Conservation (phyloP, 1,284 basidiomycete genomes). For the Ustilago vetiveriae region DNA sequence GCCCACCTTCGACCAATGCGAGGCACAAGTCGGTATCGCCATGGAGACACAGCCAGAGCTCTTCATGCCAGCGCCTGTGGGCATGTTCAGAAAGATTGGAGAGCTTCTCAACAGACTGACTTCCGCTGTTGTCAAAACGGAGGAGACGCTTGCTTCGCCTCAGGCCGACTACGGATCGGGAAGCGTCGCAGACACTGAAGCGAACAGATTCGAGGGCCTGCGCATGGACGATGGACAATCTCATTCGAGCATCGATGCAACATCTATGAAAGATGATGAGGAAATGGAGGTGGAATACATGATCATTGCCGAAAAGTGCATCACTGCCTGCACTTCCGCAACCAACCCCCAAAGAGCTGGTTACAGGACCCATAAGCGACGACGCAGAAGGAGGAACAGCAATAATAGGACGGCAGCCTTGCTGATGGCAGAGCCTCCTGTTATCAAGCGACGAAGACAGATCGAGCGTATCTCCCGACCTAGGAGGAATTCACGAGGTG, state of each 20-base stretch:
- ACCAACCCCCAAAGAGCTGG: no score
- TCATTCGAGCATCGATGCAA: no score
- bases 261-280: no score
- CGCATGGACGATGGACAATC: no score
- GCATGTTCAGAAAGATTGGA: constrained; percentile 3
- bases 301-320: constrained; percentile 23
- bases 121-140: background rate
- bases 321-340: constrained; percentile 2
- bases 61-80: background rate
- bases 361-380: background rate
- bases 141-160: background rate
- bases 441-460: constrained; percentile 9
- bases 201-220: background rate
- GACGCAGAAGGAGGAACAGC: no score
- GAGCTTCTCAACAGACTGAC: background rate
- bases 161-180: background rate
- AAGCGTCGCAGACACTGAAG: background rate
- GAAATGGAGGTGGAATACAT: constrained; percentile 34
- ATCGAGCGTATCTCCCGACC: background rate
- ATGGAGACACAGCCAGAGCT: no score
- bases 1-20: background rate
- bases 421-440: constrained; percentile 10
- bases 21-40: no score
- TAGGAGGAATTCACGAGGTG: background rate
- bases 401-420: no score